Percentiles rank a stretch among this genome's conserved stretches.
Evolutionary conservation across 2,329 filamentous ascomycete genomes (phyloP).

Genomic region (Ophiostoma sp.): DNA sequence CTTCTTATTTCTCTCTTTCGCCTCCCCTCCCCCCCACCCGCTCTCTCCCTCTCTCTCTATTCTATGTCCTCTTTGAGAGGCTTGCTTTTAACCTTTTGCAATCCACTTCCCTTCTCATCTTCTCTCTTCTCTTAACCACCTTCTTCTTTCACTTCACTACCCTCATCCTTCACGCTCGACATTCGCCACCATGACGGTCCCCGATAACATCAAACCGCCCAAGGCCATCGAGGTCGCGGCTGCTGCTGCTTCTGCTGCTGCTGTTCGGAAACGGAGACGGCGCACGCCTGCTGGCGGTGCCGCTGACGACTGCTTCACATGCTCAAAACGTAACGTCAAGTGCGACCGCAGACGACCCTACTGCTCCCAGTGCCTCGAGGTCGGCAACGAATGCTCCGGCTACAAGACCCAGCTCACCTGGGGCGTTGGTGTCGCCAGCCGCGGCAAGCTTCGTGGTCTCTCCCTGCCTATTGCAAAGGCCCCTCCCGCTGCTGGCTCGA

Average conservation of each 20-base stretch:
- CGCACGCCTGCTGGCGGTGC: constrained; percentile 83
- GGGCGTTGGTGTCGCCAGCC: constrained; percentile 91
- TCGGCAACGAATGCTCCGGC: constrained; percentile 87
- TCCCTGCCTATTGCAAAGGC: constrained; percentile 65
- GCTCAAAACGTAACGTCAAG: constrained; percentile 72
- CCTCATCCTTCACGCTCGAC: neutral
- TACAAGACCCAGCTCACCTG: constrained; percentile 97
- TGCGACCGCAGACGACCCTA: constrained; percentile 91
- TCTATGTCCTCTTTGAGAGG: constrained; percentile 13
- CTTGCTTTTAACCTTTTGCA: neutral
- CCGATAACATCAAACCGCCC: constrained; percentile 42
- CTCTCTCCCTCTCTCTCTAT: constrained; percentile 8
- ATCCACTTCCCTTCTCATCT: constrained; percentile 22
- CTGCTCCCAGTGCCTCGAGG: constrained; percentile 87
- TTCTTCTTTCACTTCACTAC: constrained; percentile 27
- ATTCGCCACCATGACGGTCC: constrained; percentile 43
- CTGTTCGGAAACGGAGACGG: constrained; percentile 68
- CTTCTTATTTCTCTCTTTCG: constrained; percentile 3
- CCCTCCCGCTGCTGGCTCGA: constrained; percentile 42
- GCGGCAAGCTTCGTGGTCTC: constrained; percentile 86
- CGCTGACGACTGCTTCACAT: constrained; percentile 91
- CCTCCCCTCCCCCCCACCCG: constrained; percentile 1
- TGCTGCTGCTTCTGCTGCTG: constrained; percentile 33
- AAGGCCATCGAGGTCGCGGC: constrained; percentile 37
- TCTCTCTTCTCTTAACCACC: constrained; percentile 27